Conservation (phyloP, 2,329 filamentous ascomycete genomes). For the Colletotrichum spinosum region DNA sequence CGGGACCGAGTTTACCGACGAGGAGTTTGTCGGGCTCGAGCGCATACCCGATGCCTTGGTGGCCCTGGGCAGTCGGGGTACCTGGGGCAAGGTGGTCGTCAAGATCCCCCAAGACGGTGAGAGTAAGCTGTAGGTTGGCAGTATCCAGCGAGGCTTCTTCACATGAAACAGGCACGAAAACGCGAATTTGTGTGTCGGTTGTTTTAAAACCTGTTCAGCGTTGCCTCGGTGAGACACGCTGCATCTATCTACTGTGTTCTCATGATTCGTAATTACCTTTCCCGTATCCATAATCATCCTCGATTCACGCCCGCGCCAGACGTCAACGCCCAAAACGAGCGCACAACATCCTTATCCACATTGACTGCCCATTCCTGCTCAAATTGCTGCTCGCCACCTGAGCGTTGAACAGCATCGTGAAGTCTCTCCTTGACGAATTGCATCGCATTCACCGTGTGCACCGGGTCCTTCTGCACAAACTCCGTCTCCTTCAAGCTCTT, state of each 20-base stretch:
- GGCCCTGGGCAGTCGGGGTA: constrained; percentile 82
- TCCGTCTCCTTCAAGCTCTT: constrained; percentile 65
- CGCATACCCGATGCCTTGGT: constrained; percentile 80
- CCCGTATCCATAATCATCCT: constrained; percentile 18
- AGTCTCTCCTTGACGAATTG: constrained; percentile 74
- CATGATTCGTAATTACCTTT: background rate
- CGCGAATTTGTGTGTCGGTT: background rate
- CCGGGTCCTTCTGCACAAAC: constrained; percentile 69
- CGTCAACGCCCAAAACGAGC: constrained; percentile 60
- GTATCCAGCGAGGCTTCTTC: too few relatives aligned
- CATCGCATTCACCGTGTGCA: constrained; percentile 74
- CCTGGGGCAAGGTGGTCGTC: constrained; percentile 97
- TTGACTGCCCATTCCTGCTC: constrained; percentile 77
- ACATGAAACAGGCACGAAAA: too few relatives aligned
- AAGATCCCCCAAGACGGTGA: constrained; percentile 79
- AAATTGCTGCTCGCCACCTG: constrained; percentile 75
- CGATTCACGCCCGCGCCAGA: too few relatives aligned
- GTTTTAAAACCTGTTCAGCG: too few relatives aligned
- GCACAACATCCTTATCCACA: constrained; percentile 78
- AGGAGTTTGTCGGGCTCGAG: constrained; percentile 85
- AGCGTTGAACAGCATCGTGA: constrained; percentile 65
- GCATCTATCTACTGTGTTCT: background rate
- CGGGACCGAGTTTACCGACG: constrained; percentile 85
- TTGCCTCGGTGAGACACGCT: too few relatives aligned
- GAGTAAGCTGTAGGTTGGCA: constrained; percentile 61